Evolutionary conservation across 2,329 filamentous ascomycete species (phyloP).

Genomic region (Alternaria gaisen): DNA sequence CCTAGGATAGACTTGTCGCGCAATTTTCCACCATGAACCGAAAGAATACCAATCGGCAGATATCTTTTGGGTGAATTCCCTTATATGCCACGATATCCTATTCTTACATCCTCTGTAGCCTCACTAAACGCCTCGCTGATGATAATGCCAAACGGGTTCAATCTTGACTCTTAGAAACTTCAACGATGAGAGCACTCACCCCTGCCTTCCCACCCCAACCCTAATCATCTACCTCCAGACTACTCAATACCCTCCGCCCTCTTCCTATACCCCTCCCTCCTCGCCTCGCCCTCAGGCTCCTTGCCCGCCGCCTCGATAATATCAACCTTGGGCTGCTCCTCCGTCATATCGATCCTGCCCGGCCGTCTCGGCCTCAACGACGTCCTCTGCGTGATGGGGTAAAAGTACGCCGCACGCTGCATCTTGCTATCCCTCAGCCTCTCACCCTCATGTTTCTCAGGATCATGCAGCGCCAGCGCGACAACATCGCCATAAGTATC

Average conservation of each 20-base stretch:
- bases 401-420: constrained; percentile 68
- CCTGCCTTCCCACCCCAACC: not conserved
- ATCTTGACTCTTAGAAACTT: not conserved
- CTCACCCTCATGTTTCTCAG: constrained; percentile 51
- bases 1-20: too few relatives aligned
- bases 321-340: constrained; percentile 60
- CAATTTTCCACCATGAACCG: too few relatives aligned
- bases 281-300: constrained; percentile 61
- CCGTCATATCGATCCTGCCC: constrained; percentile 49
- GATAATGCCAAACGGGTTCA: not conserved
- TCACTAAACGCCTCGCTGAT: too few relatives aligned
- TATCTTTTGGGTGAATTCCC: too few relatives aligned
- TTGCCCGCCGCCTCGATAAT: constrained; percentile 62
- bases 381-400: constrained; percentile 67
- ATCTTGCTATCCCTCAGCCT: constrained; percentile 47
- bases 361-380: constrained; percentile 59
- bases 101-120: too few relatives aligned
- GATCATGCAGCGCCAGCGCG: constrained; percentile 66
- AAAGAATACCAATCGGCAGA: too few relatives aligned
- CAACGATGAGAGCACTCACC: too few relatives aligned
- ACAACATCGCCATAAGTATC: constrained; percentile 64
- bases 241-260: constrained; percentile 53
- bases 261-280: constrained; percentile 57
- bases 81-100: too few relatives aligned
- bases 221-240: too few relatives aligned